A percentile compares a stretch with the other conserved stretches of the same genome.
These are phyloP conservation scores for Kalmusia sp. DNA, from an alignment of 2,329 filamentous ascomycete genomes.

Conservation along the genomic window DNA sequence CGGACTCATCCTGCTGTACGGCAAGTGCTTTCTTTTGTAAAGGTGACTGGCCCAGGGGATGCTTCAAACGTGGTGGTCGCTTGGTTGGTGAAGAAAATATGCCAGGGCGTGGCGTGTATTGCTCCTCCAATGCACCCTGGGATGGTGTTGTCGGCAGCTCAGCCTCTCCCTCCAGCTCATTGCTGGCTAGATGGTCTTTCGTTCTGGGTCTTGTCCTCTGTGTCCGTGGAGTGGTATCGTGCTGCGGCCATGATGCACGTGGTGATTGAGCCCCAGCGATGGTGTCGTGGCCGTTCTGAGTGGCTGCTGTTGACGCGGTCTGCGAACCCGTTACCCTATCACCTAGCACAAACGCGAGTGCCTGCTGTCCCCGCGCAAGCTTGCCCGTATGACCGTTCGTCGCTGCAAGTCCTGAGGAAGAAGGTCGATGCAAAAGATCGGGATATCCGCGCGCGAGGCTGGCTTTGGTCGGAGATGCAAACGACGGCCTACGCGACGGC, in stretches of 20 bases:
- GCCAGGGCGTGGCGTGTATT: slow-evolving; percentile 30
- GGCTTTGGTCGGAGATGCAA: slow-evolving; percentile 49
- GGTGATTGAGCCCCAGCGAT: slow-evolving; percentile 5
- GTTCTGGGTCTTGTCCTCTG: slow-evolving; percentile 3
- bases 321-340: slow-evolving; percentile 13
- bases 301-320: background rate
- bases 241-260: background rate
- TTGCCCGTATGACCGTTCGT: slow-evolving; percentile 19
- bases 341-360: slow-evolving; percentile 26
- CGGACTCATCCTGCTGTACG: slow-evolving; percentile 19
- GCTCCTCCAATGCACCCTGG: slow-evolving; percentile 16
- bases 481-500: slow-evolving; percentile 46
- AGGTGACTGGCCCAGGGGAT: slow-evolving; percentile 22
- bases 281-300: slow-evolving; percentile 2
- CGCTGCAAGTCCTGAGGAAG: slow-evolving; percentile 18
- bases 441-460: slow-evolving; percentile 49
- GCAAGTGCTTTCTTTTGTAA: slow-evolving; percentile 19
- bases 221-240: slow-evolving; percentile 20
- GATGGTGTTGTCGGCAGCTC: slow-evolving; percentile 32
- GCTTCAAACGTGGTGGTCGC: slow-evolving; percentile 28
- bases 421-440: slow-evolving; percentile 30
- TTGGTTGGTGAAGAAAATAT: slow-evolving; percentile 43
- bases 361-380: slow-evolving; percentile 27
- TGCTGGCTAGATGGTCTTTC: background rate
- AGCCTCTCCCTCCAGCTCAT: slow-evolving; percentile 16